Percentiles rank a stretch among this genome's conserved stretches.
phyloP scores from a whole-genome alignment of 345 rosid genomes.

The Syzygium jambos region DNA sequence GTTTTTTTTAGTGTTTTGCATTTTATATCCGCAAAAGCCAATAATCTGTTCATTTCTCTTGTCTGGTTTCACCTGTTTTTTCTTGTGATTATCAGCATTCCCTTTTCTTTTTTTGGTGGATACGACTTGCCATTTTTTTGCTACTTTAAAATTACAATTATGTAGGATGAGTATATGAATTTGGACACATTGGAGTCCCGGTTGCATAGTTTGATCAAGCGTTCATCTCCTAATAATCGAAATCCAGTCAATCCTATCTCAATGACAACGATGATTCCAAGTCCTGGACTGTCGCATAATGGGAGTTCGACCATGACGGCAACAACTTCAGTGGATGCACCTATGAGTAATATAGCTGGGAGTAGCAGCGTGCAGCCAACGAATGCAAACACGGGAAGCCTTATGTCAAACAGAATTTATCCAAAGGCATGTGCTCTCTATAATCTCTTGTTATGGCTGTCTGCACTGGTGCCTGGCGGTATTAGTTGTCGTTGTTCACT shows the following conservation, averaged over 20 bases:
- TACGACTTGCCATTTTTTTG: neutral
- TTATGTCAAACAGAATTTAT: neutral
- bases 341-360: neutral
- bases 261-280: neutral
- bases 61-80: neutral
- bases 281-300: neutral
- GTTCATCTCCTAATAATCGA: neutral
- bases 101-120: neutral
- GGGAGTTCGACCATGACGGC: neutral
- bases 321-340: neutral
- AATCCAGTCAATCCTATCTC: neutral
- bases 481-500: neutral
- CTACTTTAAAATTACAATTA: neutral
- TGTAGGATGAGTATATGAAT: neutral
- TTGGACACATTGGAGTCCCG: neutral
- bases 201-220: neutral
- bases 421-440: too few relatives aligned
- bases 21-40: accelerated
- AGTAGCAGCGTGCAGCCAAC: neutral
- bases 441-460: neutral
- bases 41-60: neutral
- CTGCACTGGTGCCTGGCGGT: accelerated
- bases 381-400: neutral
- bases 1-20: neutral
- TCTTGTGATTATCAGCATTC: neutral